These are phyloP conservation scores for Euphorbia lathyris DNA, from an alignment of 345 rosid species.

Conservation along the genomic window DNA sequence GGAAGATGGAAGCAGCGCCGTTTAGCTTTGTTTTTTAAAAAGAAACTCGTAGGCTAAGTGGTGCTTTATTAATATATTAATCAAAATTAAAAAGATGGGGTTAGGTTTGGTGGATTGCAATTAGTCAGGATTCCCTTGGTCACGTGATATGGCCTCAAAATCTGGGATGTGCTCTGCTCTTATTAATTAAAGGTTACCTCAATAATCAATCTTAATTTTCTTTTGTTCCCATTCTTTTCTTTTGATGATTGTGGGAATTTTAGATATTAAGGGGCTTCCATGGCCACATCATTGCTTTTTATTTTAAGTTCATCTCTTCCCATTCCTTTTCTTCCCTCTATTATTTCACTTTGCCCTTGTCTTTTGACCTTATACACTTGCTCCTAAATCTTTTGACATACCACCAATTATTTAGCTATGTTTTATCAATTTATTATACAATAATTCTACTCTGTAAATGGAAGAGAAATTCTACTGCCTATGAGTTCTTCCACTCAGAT, in stretches of 20 bases:
- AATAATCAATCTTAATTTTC: no score
- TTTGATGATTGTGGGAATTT: constrained; percentile 29
- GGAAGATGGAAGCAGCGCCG: constrained; percentile 38
- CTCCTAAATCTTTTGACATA: background rate
- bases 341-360: background rate
- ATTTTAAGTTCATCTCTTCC: background rate
- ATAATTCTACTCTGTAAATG: no score
- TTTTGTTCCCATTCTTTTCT: constrained; percentile 6
- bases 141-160: constrained; percentile 59
- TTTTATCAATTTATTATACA: no score
- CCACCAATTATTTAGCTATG: no score
- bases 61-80: background rate
- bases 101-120: constrained; percentile 19
- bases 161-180: constrained; percentile 38
- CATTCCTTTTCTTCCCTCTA: background rate
- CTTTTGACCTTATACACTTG: background rate
- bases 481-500: no score
- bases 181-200: constrained; percentile 5
- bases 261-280: constrained; percentile 5
- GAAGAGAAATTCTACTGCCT: no score
- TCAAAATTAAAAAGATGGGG: constrained; percentile 14
- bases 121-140: constrained; percentile 28
- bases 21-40: constrained; percentile 31
- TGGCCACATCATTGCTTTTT: constrained; percentile 10
- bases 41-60: no score